Base-by-base conservation (phyloP, 2,329 filamentous ascomycete species). In the Colletotrichum incanum region DNA sequence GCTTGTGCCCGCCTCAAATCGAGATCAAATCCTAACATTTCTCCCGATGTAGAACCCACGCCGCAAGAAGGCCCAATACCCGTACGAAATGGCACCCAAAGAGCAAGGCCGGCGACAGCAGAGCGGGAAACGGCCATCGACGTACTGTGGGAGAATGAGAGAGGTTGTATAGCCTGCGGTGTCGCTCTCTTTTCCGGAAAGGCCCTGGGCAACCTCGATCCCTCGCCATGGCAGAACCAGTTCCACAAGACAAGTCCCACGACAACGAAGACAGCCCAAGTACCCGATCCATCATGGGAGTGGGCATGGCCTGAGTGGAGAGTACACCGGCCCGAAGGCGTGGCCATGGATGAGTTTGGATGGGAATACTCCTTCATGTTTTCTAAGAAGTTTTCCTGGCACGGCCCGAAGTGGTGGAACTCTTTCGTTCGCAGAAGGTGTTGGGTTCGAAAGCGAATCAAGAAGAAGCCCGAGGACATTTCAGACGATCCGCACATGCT, bases 321-420 rank as follows among this genome's bases (percentile, higher is more conserved):
- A 37, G 78, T 93, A 75, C 88, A 90, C 71, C 85, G 94, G 88
- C 94, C 96, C 85, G 89, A 93, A 2, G 92, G 93, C 71, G 91
- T 93, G 14, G 66, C 78, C 31, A 76, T 82, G 47, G 96, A 98
- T 78, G 93, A 96, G 74, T 93, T 96, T 74, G 96, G 96, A 4
- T 99, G 96, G 96, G 93, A 97, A 80, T 99, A 99, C 82, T 96
- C 94, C 20, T 95, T 98, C 80, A 92, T 93, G 75, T 99, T 98
- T 79, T 86, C 86, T 75, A 90, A 88, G 72, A 86, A 84, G 52
- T 94, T 93, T 75, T 90, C 91, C 3, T 99, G 96, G 96, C 96
- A 99, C 81, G 92, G 92, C 3, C 93, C 93, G 23, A 93, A 91
- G 34, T 98, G 96, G 95, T 98, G 94, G 82, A 96, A 95, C 80